A percentile compares a stretch with the other conserved stretches of the same genome.
phyloP scores from a whole-genome alignment of 176 grass and related monocot genomes.

The Juncus inflexus region DNA sequence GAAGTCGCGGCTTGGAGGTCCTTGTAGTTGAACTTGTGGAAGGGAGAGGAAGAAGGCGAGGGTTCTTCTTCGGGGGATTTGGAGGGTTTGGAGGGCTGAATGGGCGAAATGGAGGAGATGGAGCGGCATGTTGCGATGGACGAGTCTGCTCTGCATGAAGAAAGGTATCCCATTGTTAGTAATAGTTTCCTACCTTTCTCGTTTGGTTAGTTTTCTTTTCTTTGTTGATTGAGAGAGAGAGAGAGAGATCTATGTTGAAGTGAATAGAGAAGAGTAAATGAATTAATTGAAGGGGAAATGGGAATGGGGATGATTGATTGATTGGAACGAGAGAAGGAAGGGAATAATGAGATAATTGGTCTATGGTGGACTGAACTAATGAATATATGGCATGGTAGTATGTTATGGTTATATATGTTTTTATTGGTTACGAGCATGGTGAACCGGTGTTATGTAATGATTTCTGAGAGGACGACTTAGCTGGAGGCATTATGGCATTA shows the following conservation, averaged over 20 bases:
- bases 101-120: conserved; percentile 64
- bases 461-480: too few relatives aligned
- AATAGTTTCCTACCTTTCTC: neutral
- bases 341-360: too few relatives aligned
- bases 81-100: conserved; percentile 24
- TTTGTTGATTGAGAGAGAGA: neutral
- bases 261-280: neutral
- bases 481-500: too few relatives aligned
- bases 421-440: too few relatives aligned
- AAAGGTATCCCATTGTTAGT: conserved; percentile 73
- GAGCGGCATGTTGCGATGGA: conserved; percentile 81
- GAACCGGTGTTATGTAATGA: too few relatives aligned
- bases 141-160: conserved; percentile 89
- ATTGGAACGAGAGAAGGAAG: too few relatives aligned
- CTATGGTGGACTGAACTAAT: too few relatives aligned
- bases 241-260: neutral
- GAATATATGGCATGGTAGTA: too few relatives aligned
- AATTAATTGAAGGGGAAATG: neutral
- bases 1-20: conserved; percentile 76
- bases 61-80: neutral
- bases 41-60: neutral
- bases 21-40: conserved; percentile 69
- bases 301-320: conserved; percentile 4
- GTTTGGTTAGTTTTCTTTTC: too few relatives aligned
- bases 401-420: too few relatives aligned